Evolutionary conservation across 1,139 yeast genomes (phyloP).

Genomic region (Kodamaea fungicola): DNA sequence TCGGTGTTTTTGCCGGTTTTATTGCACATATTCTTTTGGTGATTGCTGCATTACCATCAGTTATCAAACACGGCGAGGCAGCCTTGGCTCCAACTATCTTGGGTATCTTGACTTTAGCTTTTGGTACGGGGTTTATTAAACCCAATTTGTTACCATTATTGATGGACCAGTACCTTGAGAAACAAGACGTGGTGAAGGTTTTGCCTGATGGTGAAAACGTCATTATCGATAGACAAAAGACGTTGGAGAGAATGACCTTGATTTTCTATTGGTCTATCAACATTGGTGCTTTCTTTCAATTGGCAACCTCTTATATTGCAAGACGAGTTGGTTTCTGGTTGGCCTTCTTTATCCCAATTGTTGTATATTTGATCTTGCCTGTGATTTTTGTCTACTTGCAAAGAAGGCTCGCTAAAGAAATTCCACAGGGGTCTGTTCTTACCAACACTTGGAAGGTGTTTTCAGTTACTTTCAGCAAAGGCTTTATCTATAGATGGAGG

Average conservation of each 20-base stretch:
- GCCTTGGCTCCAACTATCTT: constrained; percentile 17
- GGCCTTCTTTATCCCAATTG: constrained; percentile 60
- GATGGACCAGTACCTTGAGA: constrained; percentile 51
- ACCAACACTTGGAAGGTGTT: constrained; percentile 41
- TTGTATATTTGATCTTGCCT: constrained; percentile 49
- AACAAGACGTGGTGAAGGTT: constrained; percentile 56
- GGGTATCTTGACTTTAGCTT: constrained; percentile 18
- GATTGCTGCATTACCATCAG: constrained; percentile 18
- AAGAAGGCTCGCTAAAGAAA: constrained; percentile 33
- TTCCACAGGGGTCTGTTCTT: constrained; percentile 49
- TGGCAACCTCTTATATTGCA: constrained; percentile 75
- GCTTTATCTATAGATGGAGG: constrained; percentile 36
- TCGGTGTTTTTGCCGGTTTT: constrained; percentile 22
- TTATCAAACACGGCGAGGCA: constrained; percentile 14
- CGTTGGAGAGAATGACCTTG: constrained; percentile 73
- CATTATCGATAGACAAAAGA: constrained; percentile 65
- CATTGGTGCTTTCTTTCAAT: constrained; percentile 72
- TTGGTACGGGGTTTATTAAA: constrained; percentile 49
- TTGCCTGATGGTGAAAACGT: constrained; percentile 63
- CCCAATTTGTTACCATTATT: constrained; percentile 51
- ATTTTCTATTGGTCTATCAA: constrained; percentile 79
- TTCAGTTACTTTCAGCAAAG: constrained; percentile 35
- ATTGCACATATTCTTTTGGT: constrained; percentile 22
- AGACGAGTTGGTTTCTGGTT: constrained; percentile 73
- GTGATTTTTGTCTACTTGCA: constrained; percentile 38